These are phyloP conservation scores for Crucibulum laeve DNA, from an alignment of 768 basidiomycete species.

Conservation along the genomic window DNA sequence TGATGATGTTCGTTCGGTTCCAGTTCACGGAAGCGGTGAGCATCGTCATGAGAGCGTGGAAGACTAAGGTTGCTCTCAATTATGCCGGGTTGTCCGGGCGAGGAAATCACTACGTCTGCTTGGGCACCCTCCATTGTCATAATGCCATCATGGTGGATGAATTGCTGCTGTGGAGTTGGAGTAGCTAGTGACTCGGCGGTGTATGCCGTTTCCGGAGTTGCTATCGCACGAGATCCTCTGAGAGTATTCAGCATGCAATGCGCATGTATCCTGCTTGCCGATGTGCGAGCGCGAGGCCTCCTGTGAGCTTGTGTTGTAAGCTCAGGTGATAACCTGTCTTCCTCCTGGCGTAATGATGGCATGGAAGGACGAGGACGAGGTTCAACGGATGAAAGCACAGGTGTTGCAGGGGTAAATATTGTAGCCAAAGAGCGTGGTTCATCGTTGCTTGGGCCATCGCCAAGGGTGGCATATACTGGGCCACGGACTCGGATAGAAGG, in stretches of 20 bases:
- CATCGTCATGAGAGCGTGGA: constrained; percentile 16
- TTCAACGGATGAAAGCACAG: neutral
- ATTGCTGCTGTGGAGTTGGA: constrained; percentile 7
- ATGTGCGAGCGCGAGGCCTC: constrained; percentile 24
- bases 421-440: constrained; percentile 7
- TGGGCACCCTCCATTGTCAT: constrained; percentile 35
- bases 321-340: neutral
- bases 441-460: constrained; percentile 7
- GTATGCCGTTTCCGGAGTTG: neutral
- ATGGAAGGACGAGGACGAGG: constrained; percentile 4
- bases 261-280: constrained; percentile 29
- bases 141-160: constrained; percentile 15
- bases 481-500: constrained; percentile 46
- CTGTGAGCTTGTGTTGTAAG: constrained; percentile 2
- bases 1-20: constrained; percentile 44
- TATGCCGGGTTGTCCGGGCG: constrained; percentile 31
- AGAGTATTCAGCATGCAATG: constrained; percentile 20
- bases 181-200: constrained; percentile 3
- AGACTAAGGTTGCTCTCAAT: constrained; percentile 43
- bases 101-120: constrained; percentile 33
- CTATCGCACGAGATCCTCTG: constrained; percentile 7
- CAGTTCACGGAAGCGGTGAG: constrained; percentile 1
- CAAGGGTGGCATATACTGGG: constrained; percentile 23
- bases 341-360: neutral
- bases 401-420: constrained; percentile 9